Base-by-base conservation (phyloP, 352 stramenopile genomes). In the Thalassiosira mediterranea region DNA sequence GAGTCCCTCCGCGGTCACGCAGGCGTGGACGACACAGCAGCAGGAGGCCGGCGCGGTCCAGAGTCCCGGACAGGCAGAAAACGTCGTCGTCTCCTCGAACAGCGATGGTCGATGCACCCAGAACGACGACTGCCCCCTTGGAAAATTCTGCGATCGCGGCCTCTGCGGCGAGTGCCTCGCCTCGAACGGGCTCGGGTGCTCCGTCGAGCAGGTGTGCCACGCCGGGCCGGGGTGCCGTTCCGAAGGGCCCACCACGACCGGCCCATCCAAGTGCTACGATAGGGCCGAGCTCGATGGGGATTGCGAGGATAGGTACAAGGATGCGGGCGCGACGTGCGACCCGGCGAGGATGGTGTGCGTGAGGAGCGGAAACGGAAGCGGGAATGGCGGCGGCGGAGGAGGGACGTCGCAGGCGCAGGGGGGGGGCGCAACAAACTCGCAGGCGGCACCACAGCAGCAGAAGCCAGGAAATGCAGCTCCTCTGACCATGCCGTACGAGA, bases 151-250 rank as follows among this genome's bases (percentile, higher is more conserved):
- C 25, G 61, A 73, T 38, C 4, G 52, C 10, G 60, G 60, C 1
- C 62, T 46, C 32, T 72, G 61, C n/a, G 52, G 60, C 21, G 10
- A 61, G 56, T 72, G 70, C n/a, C 13, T 19, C 37, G 28, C 64
- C 17, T 0, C 23, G 1, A 37, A 42, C 4, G 46, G 49, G 7
- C 25, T 54, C 2, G 70, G 70, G 11, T 79, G 70, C 46, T 40
- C 60, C 31, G 44, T 59, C 11, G 70, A 79, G 29, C 23, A 79
- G 57, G 48, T 79, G 17, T 79, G 70, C 29, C 48, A 47, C 11
- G 51, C 47, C 25, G 52, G 40, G 4, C n/a, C n/a, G n/a, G n/a
- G n/a, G n/a, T n/a, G n/a, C n/a, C n/a, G n/a, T n/a, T 79, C 59
- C 52, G 42, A 51, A 26, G 38, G 37, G 0, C 19, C 10, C 5